These are phyloP conservation scores for Penicillium brevicompactum DNA, from an alignment of 2,329 filamentous ascomycete genomes.

Conservation along the genomic window DNA sequence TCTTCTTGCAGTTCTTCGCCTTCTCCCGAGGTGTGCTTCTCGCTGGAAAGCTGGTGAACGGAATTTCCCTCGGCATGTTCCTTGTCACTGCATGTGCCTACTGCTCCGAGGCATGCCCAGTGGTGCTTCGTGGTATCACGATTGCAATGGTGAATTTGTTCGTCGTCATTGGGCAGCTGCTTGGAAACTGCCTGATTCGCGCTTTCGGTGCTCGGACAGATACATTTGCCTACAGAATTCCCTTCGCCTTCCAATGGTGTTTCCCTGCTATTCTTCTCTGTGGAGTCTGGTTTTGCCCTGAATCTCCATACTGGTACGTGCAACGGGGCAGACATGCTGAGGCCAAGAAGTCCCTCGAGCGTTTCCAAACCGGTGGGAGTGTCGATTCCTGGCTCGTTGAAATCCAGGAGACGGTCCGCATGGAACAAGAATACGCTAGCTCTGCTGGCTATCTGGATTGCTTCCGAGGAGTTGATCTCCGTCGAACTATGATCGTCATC, in stretches of 20 bases:
- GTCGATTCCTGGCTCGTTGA: constrained; percentile 6
- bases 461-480: constrained; percentile 11
- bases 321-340: neutral
- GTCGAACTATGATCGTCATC: constrained; percentile 7
- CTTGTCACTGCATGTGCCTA: constrained; percentile 8
- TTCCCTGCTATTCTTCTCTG: constrained; percentile 4
- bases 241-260: constrained; percentile 10
- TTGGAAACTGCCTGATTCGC: constrained; percentile 6
- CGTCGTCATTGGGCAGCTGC: constrained; percentile 5
- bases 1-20: constrained; percentile 13
- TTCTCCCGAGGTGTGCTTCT: constrained; percentile 5
- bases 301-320: constrained; percentile 10
- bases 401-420: constrained; percentile 10
- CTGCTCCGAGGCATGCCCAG: constrained; percentile 4
- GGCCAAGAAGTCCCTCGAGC: constrained; percentile 1
- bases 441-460: constrained; percentile 8
- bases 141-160: constrained; percentile 12
- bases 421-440: constrained; percentile 5
- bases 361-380: constrained; percentile 4
- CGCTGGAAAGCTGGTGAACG: constrained; percentile 9
- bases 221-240: constrained; percentile 6
- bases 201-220: constrained; percentile 1
- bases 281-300: constrained; percentile 3
- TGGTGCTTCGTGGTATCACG: constrained; percentile 7
- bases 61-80: constrained; percentile 12